Evolutionary conservation across 106 monocot species (phyloP), one percentile per base, ranked within the genome.

Genomic region (Dendrobium nobile): DNA sequence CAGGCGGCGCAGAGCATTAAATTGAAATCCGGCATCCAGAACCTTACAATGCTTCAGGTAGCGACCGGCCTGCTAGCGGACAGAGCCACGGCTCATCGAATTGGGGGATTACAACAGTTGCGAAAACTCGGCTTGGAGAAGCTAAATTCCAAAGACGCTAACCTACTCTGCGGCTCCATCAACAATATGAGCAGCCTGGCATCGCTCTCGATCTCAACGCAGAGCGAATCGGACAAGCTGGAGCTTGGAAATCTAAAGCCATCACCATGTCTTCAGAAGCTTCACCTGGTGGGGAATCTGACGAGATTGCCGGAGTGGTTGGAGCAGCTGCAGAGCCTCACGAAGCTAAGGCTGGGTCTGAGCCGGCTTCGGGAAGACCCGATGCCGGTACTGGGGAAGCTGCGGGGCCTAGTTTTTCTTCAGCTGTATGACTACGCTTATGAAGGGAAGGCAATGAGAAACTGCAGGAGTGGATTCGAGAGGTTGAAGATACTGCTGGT

Each of bases 361-460:
- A 80, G 75, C 7, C n/a, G n/a, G 18, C 65, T 84, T 0, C 5
- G 10, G 11, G 65, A 61, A 0, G 84, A 84, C 76, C 84, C 84
- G 17, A 80, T 73, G 45, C 45, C 26, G 3, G 28, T 76, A 27
- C 75, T 84, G 3, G 19, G 20, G 40, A 20, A 24, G 26, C 40
- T 84, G 20, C 84, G 80, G 1, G 79, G 56, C 28, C 74, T 84
- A 11, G 61, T 80, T 1, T 84, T 80, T 78, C 84, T 84, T 67
- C 80, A 84, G 47, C 43, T 84, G 20, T 76, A 80, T 5, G 75
- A 76, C 5, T 45, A 45, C 45, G 80, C 84, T 43, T 84, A 80
- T 56, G 31, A 75, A 15, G 84, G 84, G 2, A 79, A 54, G 56
- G 17, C n/a, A 1, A 61, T 84, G 84, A 84, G 48, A 61, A 78